Evolutionary conservation across 2,329 filamentous ascomycete genomes (phyloP).

Genomic region (Dryadomyces quercus-mongolicae): DNA sequence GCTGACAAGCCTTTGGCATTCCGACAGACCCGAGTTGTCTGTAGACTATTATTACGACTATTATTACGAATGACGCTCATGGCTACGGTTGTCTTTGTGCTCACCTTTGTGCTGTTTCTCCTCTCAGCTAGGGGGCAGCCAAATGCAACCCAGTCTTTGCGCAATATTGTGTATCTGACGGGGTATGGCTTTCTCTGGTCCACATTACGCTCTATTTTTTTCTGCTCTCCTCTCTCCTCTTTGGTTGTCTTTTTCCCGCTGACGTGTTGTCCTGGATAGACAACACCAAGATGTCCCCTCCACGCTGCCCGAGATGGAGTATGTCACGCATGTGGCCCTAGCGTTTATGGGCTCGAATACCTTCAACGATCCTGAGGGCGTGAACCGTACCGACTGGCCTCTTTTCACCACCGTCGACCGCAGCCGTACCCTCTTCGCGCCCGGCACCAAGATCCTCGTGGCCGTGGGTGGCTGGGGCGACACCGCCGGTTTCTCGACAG

Average conservation of each 20-base stretch:
- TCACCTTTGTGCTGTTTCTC: background rate
- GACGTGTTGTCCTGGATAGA: conserved; percentile 16
- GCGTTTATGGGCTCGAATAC: conserved; percentile 43
- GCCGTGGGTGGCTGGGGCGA: conserved; percentile 70
- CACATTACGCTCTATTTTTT: no score
- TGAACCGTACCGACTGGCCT: conserved; percentile 28
- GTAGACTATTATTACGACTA: background rate
- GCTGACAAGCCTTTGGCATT: background rate
- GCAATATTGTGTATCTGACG: conserved; percentile 37
- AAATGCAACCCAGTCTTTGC: background rate
- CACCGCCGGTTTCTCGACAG: conserved; percentile 47
- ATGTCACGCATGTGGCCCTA: conserved; percentile 44
- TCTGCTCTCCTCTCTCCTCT: no score
- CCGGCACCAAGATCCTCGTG: conserved; percentile 50
- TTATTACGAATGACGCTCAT: background rate
- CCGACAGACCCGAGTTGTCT: background rate
- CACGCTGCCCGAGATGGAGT: conserved; percentile 19
- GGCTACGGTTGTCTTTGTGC: background rate
- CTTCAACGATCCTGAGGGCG: conserved; percentile 33
- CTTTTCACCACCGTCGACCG: conserved; percentile 39
- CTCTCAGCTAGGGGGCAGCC: no score
- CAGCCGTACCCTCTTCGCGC: conserved; percentile 34
- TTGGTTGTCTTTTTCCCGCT: background rate
- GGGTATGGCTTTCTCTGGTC: conserved; percentile 21
- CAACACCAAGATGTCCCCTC: conserved; percentile 33